Evolutionary conservation across 805 yeast genomes (phyloP).

Genomic region (Dipodascus geniculatus): DNA sequence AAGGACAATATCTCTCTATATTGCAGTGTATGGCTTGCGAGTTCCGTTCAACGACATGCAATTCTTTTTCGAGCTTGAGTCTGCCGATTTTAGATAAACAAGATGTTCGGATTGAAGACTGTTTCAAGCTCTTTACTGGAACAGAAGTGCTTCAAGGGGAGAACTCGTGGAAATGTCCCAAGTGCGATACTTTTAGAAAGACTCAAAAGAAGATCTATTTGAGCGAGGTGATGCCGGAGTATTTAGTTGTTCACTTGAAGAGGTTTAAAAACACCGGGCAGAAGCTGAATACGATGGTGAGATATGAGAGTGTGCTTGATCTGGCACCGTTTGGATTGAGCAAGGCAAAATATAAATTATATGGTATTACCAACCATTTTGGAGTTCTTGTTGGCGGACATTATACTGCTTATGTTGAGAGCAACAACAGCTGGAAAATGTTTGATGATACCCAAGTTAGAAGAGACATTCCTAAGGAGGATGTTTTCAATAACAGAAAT

Average conservation of each 20-base stretch:
- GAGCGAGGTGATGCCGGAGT: constrained; percentile 60
- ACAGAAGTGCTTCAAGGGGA: constrained; percentile 65
- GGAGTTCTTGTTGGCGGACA: constrained; percentile 83
- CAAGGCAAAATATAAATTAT: constrained; percentile 39
- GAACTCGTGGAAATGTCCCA: constrained; percentile 77
- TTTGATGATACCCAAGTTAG: constrained; percentile 72
- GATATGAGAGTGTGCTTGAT: constrained; percentile 54
- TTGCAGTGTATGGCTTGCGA: constrained; percentile 63
- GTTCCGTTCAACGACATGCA: constrained; percentile 74
- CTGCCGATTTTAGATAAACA: constrained; percentile 58
- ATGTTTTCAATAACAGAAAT: constrained; percentile 47
- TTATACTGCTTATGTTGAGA: constrained; percentile 74
- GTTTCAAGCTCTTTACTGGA: constrained; percentile 67
- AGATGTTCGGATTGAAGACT: constrained; percentile 38
- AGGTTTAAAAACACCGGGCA: constrained; percentile 41
- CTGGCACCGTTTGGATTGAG: constrained; percentile 55
- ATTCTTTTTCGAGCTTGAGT: constrained; percentile 66
- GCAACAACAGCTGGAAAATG: constrained; percentile 59
- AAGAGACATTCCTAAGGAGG: constrained; percentile 27
- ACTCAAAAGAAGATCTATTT: constrained; percentile 61
- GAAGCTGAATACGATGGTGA: constrained; percentile 54
- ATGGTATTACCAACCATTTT: constrained; percentile 73
- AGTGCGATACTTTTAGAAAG: constrained; percentile 49
- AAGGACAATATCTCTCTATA: constrained; percentile 80
- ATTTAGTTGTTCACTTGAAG: constrained; percentile 74